Percentiles rank a stretch among this genome's conserved stretches.
Evolutionary conservation across 1,139 yeast species (phyloP).

Genomic region (Candida frijolesensis): DNA sequence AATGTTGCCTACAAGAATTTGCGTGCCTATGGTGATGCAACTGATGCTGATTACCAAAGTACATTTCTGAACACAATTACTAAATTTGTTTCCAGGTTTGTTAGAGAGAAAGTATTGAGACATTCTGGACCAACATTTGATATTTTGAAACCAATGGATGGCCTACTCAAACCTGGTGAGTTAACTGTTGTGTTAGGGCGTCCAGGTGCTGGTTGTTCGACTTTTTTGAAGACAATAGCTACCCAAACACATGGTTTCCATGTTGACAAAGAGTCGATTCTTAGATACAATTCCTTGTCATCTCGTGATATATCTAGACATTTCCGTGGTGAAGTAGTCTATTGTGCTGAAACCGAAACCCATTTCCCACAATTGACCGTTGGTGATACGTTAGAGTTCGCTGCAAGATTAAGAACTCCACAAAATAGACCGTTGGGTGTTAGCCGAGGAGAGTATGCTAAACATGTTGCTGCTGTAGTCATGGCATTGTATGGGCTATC

Average conservation of each 20-base stretch:
- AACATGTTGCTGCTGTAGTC: constrained; percentile 43
- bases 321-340: constrained; percentile 52
- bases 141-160: constrained; percentile 38
- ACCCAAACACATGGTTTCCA: constrained; percentile 39
- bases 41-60: constrained; percentile 77
- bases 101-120: constrained; percentile 6
- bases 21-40: constrained; percentile 72
- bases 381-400: constrained; percentile 51
- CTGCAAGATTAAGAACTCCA: constrained; percentile 44
- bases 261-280: constrained; percentile 28
- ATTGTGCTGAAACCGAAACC: constrained; percentile 53
- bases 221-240: constrained; percentile 37
- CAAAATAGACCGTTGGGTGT: constrained; percentile 37
- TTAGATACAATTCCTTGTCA: constrained; percentile 52
- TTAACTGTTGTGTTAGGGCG: constrained; percentile 39
- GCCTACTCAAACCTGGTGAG: constrained; percentile 36
- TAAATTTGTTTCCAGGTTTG: constrained; percentile 17
- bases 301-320: constrained; percentile 48
- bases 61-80: constrained; percentile 57
- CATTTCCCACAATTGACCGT: constrained; percentile 57
- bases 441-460: constrained; percentile 39
- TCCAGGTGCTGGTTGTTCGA: constrained; percentile 42
- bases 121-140: constrained; percentile 23
- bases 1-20: constrained; percentile 72
- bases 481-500: constrained; percentile 45